These are phyloP conservation scores for Suhomyces kunorum DNA, from an alignment of 1,139 yeast species.

Conservation along the genomic window DNA sequence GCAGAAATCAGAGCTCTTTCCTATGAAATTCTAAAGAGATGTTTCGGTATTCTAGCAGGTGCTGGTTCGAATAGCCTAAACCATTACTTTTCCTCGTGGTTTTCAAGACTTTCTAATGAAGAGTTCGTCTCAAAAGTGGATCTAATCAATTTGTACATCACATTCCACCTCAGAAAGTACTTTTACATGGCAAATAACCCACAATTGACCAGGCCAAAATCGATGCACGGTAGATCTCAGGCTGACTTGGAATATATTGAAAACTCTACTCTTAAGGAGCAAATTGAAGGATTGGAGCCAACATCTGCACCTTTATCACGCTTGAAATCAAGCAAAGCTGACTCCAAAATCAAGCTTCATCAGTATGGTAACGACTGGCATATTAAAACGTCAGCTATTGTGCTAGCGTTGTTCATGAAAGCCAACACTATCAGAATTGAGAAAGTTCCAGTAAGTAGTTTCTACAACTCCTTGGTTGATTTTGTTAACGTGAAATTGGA, in stretches of 20 bases:
- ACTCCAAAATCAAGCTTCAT: slow-evolving; percentile 52
- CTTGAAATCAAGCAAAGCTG: slow-evolving; percentile 26
- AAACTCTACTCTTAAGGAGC: slow-evolving; percentile 19
- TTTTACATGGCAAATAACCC: slow-evolving; percentile 40
- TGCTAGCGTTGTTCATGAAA: slow-evolving; percentile 54
- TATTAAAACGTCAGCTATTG: slow-evolving; percentile 61
- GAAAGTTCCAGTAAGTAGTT: slow-evolving; percentile 51
- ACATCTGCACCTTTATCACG: slow-evolving; percentile 13
- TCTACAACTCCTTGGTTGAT: slow-evolving; percentile 83
- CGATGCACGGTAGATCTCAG: neutral
- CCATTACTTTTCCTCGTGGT: slow-evolving; percentile 59
- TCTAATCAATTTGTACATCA: slow-evolving; percentile 60
- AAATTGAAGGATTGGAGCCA: slow-evolving; percentile 15
- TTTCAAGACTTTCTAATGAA: slow-evolving; percentile 43
- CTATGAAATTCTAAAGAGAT: slow-evolving; percentile 65
- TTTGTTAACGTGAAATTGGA: slow-evolving; percentile 74
- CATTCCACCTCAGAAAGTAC: slow-evolving; percentile 56
- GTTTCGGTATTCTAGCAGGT: slow-evolving; percentile 65
- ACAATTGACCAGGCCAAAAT: slow-evolving; percentile 19
- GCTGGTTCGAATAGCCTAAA: slow-evolving; percentile 38
- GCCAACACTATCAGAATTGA: slow-evolving; percentile 48
- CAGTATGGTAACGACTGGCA: slow-evolving; percentile 86
- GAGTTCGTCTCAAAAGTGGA: slow-evolving; percentile 54
- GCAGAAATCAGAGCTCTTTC: slow-evolving; percentile 57
- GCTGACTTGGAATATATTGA: slow-evolving; percentile 20